Percentiles rank a stretch among this genome's conserved stretches.
Evolutionary conservation across 441 rosid species (phyloP).

Genomic region (Pelargonium citronellum): DNA sequence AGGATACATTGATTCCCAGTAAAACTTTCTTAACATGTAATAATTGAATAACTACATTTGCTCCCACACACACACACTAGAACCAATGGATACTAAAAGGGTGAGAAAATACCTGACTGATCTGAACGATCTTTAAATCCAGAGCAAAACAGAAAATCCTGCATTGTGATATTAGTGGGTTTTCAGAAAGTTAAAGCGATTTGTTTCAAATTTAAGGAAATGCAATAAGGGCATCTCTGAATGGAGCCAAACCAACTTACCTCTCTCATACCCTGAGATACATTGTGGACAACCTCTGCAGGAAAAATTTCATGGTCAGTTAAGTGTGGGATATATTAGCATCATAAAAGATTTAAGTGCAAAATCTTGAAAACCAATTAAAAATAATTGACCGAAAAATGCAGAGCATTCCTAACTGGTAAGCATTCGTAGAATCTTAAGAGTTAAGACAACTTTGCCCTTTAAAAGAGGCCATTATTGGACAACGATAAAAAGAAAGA

Average conservation of each 20-base stretch:
- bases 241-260: slow-evolving; percentile 36
- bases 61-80: not conserved
- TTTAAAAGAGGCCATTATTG: not conserved
- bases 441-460: not conserved
- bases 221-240: slow-evolving; percentile 9
- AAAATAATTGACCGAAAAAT: not conserved
- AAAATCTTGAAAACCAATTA: slow-evolving; percentile 2
- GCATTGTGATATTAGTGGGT: slow-evolving; percentile 24
- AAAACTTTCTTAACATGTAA: not conserved
- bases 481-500: not conserved
- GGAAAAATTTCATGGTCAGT: slow-evolving; percentile 21
- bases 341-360: not conserved
- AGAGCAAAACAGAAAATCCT: slow-evolving; percentile 68
- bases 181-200: slow-evolving; percentile 15
- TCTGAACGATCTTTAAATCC: slow-evolving; percentile 46
- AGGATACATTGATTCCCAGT: not conserved
- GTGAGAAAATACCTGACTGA: slow-evolving; percentile 52
- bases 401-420: not conserved
- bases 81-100: not conserved
- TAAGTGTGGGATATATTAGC: not conserved
- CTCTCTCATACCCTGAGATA: slow-evolving; percentile 53
- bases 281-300: slow-evolving; percentile 61
- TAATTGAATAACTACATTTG: no score
- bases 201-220: not conserved
- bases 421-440: not conserved